A percentile compares a stretch with the other conserved stretches of the same genome.
Conservation (phyloP, 345 rosid genomes). For the Aegle marmelos region DNA sequence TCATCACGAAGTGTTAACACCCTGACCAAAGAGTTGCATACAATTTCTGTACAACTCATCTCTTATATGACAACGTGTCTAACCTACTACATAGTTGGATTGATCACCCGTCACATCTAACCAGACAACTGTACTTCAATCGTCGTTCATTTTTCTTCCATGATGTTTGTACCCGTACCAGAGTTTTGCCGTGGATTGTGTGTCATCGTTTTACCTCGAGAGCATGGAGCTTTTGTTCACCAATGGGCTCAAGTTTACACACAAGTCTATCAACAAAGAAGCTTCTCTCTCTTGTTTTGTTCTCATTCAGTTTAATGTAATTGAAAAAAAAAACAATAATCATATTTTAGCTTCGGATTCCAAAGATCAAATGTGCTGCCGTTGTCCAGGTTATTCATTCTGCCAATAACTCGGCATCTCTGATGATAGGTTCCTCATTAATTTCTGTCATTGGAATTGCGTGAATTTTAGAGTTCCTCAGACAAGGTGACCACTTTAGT, state of each 20-base stretch:
- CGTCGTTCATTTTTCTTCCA: not conserved
- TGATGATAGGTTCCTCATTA: not conserved
- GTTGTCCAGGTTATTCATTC: not conserved
- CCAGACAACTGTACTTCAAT: not conserved
- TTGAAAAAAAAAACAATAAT: not conserved
- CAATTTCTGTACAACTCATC: not conserved
- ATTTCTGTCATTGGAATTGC: not conserved
- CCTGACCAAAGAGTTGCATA: not conserved
- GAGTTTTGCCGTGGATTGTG: not conserved
- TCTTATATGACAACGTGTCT: not conserved
- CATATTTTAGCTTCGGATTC: not conserved
- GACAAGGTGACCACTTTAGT: conserved; percentile 1
- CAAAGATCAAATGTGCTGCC: not conserved
- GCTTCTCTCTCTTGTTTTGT: not conserved
- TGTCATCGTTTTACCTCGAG: conserved; percentile 2
- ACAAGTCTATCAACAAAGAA: conserved; percentile 17
- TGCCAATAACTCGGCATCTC: not conserved
- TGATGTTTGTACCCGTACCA: not conserved
- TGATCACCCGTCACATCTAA: not conserved
- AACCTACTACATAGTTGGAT: not conserved
- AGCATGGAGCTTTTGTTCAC: not conserved
- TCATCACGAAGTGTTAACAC: not conserved
- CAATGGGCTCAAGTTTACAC: not conserved
- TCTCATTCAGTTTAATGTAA: not conserved
- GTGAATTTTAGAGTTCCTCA: not conserved